phyloP scores from a whole-genome alignment of 306 rosid species.

The Hippophae gyantsensis region DNA sequence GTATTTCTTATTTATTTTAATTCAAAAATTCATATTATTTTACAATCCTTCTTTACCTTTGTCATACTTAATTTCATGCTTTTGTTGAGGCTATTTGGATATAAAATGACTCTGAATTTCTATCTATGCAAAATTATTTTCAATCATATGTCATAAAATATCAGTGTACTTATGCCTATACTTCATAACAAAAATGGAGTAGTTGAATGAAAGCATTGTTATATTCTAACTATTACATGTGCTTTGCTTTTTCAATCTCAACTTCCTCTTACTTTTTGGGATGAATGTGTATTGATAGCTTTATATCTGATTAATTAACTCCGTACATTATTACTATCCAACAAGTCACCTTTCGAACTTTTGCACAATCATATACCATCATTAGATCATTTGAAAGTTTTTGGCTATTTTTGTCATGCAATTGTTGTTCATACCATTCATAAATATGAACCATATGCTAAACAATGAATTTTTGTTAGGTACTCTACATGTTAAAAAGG shows the following conservation, averaged over 20 bases:
- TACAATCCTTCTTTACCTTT: not conserved
- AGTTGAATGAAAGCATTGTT: too few relatives aligned
- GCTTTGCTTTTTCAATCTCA: too few relatives aligned
- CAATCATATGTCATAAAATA: too few relatives aligned
- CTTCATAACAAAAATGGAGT: not conserved
- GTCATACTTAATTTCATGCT: slow-evolving; percentile 7
- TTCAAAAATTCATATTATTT: too few relatives aligned
- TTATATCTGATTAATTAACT: slow-evolving; percentile 3
- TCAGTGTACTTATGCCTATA: slow-evolving; percentile 17
- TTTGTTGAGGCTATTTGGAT: too few relatives aligned
- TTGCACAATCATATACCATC: slow-evolving; percentile 14
- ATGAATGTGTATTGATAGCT: not conserved
- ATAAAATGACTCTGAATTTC: too few relatives aligned
- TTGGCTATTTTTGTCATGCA: slow-evolving; percentile 23
- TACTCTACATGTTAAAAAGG: slow-evolving; percentile 6
- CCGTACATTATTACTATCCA: slow-evolving; percentile 10
- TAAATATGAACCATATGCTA: slow-evolving; percentile 9
- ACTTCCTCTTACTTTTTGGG: too few relatives aligned
- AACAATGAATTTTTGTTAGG: slow-evolving; percentile 10
- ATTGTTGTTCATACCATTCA: not conserved
- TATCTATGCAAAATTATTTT: too few relatives aligned
- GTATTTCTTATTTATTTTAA: too few relatives aligned
- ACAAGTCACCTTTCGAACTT: slow-evolving; percentile 17
- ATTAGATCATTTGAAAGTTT: slow-evolving; percentile 18
- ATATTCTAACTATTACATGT: slow-evolving; percentile 5